phyloP scores from a whole-genome alignment of 768 basidiomycete species.

The Termitomyces sp. region DNA sequence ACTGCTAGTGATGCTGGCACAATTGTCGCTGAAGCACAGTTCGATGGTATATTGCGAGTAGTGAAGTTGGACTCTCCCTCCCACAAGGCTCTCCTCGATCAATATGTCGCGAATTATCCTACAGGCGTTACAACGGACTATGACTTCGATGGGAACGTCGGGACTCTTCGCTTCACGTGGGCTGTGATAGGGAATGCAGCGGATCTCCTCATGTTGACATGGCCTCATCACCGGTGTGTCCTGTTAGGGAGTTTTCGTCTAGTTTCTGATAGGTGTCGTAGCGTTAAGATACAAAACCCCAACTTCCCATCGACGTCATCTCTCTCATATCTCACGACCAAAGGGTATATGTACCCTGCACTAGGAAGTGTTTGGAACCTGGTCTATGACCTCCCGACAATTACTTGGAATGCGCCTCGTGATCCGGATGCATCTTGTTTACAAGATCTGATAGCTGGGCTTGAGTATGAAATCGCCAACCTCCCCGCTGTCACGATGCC shows the following conservation, averaged over 20 bases:
- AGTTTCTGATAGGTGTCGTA: background rate
- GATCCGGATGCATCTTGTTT: constrained; percentile 28
- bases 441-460: constrained; percentile 24
- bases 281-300: constrained; percentile 22
- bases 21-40: constrained; percentile 19
- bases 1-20: constrained; percentile 23
- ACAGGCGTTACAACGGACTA: constrained; percentile 27
- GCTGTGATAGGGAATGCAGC: constrained; percentile 25
- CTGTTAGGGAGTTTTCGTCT: background rate
- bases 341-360: constrained; percentile 32
- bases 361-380: constrained; percentile 30
- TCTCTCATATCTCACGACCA: constrained; percentile 30
- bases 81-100: constrained; percentile 26
- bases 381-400: constrained; percentile 28
- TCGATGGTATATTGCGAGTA: constrained; percentile 29
- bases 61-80: constrained; percentile 25
- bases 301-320: constrained; percentile 23
- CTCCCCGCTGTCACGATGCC: constrained; percentile 43
- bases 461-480: constrained; percentile 48
- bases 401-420: constrained; percentile 31
- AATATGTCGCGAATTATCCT: constrained; percentile 28
- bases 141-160: constrained; percentile 24
- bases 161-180: constrained; percentile 32
- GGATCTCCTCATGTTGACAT: constrained; percentile 30
- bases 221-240: constrained; percentile 31